Base-by-base conservation (phyloP, 2,329 filamentous ascomycete genomes). In the Fusarium tjaetaba region DNA sequence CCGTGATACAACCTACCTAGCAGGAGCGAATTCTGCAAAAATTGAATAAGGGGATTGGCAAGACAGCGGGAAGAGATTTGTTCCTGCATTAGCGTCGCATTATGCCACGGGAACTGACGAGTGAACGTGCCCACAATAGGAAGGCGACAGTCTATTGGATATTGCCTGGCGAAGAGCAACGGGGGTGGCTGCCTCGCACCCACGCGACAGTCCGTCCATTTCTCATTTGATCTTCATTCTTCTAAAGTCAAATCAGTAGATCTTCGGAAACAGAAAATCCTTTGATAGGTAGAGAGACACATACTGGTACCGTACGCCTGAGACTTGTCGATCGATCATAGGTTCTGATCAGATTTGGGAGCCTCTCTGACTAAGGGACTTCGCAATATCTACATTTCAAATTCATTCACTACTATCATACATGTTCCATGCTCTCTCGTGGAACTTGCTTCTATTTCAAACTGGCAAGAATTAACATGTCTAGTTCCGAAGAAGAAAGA, bases 81-180 rank as follows among this genome's bases (percentile, higher is more conserved):
- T 78, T 78, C 76, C 76, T 78, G 76, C 76, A 78, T 77, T 78
- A 78, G 76, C 68, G 69, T 63, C 61, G 22, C 43, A 58, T 60
- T 57, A 63, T 75, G 66, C 58, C 73, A 77, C 73, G 68, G 68
- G 72, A 53, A 36, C 43, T 53, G 61, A 48, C 60, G 61, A 68
- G 53, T 68, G n/a, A 65, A 49, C 18, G 36, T 41, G 34, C 45
- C 67, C 58, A 61, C 30, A 64, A 61, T 42, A 68, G 68, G 64
- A 70, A 64, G 70, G 51, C 57, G 38, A 38, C 42, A 38, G 57
- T 60, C 59, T 59, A 60, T 71, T 71, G 36, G 51, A 65, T 30
- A 32, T 38, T 48, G 43, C 26, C 49, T 38, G 24, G 22, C 45
- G 15, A 28, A 28, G 32, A 63, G 30, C 18, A 32, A 56, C 65